Evolutionary conservation across 768 basidiomycete species (phyloP), one percentile per base, ranked within the genome.

Genomic region (Lactarius pseudohatsudake): DNA sequence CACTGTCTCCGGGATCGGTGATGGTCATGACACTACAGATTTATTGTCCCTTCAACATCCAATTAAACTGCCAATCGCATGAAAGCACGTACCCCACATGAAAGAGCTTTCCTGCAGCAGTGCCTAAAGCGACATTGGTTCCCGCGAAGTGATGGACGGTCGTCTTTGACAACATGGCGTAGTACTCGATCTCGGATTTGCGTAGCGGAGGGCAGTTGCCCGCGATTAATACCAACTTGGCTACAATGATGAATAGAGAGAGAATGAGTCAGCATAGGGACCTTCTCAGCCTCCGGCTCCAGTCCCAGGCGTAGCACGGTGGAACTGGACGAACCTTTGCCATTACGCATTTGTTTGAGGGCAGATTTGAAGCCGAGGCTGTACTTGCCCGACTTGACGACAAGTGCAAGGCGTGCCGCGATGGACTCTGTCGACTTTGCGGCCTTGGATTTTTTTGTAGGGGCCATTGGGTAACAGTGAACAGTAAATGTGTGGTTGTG

Each of bases 161-260:
- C 65, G 96, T 98, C 85, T 99, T 99, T 72, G 95, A 97, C 77
- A 99, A 85, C 96, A 97, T 97, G 81, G 95, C 97, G 77, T 98
- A 99, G 85, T 98, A 99, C 84, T 99, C 97, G 66, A 99, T 85
- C 85, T 99, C 97, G 68, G 96, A 98, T 80, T 97, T 97, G 79
- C 97, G 94, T 69, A 99, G 87, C 69, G 97, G 97, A 65, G 97
- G 97, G 83, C 95, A 97, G 83, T 99, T 99, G 73, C 94, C 96
- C 75, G 96, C 94, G 76, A 99, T 97, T 79, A 99, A 82, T 76
- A 99, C 90, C 72, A 99, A 93, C 82, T 97, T 98, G 80, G 96
- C 96, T 99, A 76, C 20, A 50, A 22, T 13, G 26, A 41, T 5
- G 22, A 32, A 56, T 20, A 22, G 36, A 18, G 26, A 4, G 69